Percentiles rank a stretch among this genome's conserved stretches.
phyloP scores from a whole-genome alignment of 2,329 filamentous ascomycete species.

The Atkinsonella hypoxylon region DNA sequence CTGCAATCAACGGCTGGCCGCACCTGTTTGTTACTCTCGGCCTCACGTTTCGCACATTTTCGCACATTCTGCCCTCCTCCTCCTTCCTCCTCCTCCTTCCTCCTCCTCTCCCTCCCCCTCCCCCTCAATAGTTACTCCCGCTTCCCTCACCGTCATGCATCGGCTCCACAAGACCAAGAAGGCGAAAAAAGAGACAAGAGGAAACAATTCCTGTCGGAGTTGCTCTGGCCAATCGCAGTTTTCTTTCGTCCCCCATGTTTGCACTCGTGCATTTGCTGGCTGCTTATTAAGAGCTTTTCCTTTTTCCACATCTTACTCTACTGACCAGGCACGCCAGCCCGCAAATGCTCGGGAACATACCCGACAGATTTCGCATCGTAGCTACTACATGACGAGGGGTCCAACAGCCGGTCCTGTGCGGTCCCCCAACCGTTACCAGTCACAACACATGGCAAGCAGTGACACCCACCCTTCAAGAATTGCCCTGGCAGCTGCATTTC shows the following conservation, averaged over 20 bases:
- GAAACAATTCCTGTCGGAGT: conserved; percentile 1
- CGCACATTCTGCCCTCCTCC: neutral
- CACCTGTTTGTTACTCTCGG: too few relatives aligned
- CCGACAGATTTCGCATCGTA: conserved; percentile 5
- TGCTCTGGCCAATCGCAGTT: neutral
- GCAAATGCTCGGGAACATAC: neutral
- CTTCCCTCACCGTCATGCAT: too few relatives aligned
- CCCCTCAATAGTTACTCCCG: neutral
- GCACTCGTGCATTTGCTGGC: neutral
- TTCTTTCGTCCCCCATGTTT: neutral
- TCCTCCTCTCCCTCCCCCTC: too few relatives aligned
- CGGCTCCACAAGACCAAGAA: neutral
- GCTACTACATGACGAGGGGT: neutral
- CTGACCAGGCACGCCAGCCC: neutral
- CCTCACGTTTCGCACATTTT: neutral
- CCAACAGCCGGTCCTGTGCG: neutral
- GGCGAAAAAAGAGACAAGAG: neutral
- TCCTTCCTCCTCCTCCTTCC: too few relatives aligned
- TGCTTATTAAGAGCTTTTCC: neutral
- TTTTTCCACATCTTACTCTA: neutral
- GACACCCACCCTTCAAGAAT: neutral
- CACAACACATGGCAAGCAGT: neutral
- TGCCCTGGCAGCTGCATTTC: neutral
- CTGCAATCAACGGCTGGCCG: too few relatives aligned
- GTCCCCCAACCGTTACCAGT: neutral